Evolutionary conservation across 169 alveolate species (phyloP).

Genomic region (Eimeria nieschulzi): DNA sequence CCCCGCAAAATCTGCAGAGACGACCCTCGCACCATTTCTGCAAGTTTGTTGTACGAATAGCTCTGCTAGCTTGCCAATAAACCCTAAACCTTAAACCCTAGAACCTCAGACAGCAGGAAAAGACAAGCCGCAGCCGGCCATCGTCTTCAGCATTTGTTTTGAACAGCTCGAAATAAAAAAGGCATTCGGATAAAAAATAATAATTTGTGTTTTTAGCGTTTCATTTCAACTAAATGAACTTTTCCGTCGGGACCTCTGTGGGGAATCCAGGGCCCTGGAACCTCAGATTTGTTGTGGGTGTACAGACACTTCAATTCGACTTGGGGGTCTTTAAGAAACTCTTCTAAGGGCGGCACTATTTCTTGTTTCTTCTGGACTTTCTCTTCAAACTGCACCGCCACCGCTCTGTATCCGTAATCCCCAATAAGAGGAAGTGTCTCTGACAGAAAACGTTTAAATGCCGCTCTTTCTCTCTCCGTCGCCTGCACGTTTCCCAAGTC

Average conservation of each 20-base stretch:
- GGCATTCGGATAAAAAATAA: too few relatives aligned
- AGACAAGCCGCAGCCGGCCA: too few relatives aligned
- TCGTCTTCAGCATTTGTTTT: too few relatives aligned
- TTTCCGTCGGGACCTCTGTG: slow-evolving; percentile 20
- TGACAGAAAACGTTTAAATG: neutral
- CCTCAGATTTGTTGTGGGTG: slow-evolving; percentile 23
- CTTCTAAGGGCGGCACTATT: neutral
- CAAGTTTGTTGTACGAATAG: too few relatives aligned
- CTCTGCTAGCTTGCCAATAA: too few relatives aligned
- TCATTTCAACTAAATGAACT: neutral
- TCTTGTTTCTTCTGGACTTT: neutral
- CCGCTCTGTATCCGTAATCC: slow-evolving; percentile 17
- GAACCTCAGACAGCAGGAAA: too few relatives aligned
- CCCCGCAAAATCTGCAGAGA: too few relatives aligned
- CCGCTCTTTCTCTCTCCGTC: neutral
- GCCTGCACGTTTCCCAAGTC: slow-evolving; percentile 16
- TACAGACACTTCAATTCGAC: slow-evolving; percentile 1
- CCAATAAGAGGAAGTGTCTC: slow-evolving; percentile 12
- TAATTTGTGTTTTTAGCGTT: neutral
- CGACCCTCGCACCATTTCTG: too few relatives aligned
- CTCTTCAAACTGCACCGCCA: neutral
- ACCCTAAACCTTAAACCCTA: too few relatives aligned
- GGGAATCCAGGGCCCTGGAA: slow-evolving; percentile 37
- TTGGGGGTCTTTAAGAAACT: neutral
- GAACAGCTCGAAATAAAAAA: too few relatives aligned